Base-by-base conservation (phyloP, 2,329 filamentous ascomycete species). In the Coleophoma cylindrospora region DNA sequence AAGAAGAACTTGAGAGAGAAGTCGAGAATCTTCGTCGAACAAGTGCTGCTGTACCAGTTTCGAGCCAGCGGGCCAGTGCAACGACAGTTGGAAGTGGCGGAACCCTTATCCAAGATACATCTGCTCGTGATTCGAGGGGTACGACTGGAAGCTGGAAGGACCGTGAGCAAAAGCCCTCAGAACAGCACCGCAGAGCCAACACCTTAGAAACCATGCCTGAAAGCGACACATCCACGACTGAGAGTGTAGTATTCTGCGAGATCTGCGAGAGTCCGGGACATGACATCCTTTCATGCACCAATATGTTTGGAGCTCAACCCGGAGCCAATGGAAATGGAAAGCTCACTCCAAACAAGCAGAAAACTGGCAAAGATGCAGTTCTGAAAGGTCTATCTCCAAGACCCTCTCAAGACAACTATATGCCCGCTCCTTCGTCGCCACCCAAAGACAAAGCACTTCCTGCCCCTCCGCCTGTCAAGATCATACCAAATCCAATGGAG, bases 211-310 rank as follows among this genome's bases (percentile, higher is more conserved):
- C 83, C 5, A 87, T 87, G 83, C 77, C 76, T 40, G 86, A 87
- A 67, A 87, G 80, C 62, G 86, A 87, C 59, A 75, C 77, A 13
- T 82, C 80, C 27, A 79, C 81, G 19, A 89, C 86, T 37, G 88
- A 91, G 64, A 84, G 58, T 46, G 41, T 44, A 32, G 41, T 44
- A 22, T 64, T 64, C 49, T 97, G 92, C 69, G 94, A 97, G 70
- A 94, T 97, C 54, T 97, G 92, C 71, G 91, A 96, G 72, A 89
- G 88, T 34, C 79, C 82, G 43, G 91, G 92, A 14, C 92, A 97
- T 64, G 92, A 97, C 62, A 96, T 97, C 53, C 75, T 97, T 50
- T 95, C 89, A 19, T 97, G 92, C 75, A 91, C 88, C 48, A 92
- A 90, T 67, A 94, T 96, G 84, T 92, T 89, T 67, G 41, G 41